Evolutionary conservation across 1,284 basidiomycete species (phyloP).

Genomic region (Phylloporus sp.): DNA sequence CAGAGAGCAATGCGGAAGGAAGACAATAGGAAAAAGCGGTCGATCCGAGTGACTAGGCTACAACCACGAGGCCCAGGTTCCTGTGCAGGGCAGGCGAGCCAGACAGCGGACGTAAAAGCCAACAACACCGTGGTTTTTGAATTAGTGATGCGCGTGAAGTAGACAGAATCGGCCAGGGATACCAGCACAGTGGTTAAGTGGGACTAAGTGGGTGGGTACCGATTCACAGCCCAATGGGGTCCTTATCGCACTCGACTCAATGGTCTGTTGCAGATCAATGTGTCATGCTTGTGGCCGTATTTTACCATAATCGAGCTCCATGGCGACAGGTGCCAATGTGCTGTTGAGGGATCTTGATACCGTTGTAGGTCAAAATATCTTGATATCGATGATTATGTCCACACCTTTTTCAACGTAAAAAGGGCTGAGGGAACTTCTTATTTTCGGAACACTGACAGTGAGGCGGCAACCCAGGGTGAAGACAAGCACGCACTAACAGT

Average conservation of each 20-base stretch:
- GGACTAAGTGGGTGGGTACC: background rate
- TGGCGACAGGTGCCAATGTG: background rate
- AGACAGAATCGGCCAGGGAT: conserved; percentile 8
- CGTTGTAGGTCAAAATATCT: background rate
- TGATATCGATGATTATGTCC: no score
- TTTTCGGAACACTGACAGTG: background rate
- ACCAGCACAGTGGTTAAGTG: conserved; percentile 19
- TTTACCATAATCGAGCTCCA: background rate
- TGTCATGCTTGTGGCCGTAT: background rate
- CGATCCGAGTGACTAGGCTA: conserved; percentile 3
- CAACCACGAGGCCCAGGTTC: conserved; percentile 22
- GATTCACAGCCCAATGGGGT: background rate
- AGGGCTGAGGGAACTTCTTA: no score
- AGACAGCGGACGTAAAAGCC: conserved; percentile 19
- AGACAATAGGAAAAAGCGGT: conserved; percentile 12
- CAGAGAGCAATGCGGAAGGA: conserved; percentile 15
- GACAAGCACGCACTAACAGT: background rate
- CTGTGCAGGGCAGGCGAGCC: background rate
- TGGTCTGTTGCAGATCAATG: background rate
- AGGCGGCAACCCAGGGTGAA: no score
- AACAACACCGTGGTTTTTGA: background rate
- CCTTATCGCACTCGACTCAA: conserved; percentile 1
- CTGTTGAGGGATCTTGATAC: background rate
- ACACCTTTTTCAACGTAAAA: background rate
- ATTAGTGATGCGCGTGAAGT: conserved; percentile 13